Base-by-base conservation (phyloP, 306 rosid genomes). In the Parietaria judaica region DNA sequence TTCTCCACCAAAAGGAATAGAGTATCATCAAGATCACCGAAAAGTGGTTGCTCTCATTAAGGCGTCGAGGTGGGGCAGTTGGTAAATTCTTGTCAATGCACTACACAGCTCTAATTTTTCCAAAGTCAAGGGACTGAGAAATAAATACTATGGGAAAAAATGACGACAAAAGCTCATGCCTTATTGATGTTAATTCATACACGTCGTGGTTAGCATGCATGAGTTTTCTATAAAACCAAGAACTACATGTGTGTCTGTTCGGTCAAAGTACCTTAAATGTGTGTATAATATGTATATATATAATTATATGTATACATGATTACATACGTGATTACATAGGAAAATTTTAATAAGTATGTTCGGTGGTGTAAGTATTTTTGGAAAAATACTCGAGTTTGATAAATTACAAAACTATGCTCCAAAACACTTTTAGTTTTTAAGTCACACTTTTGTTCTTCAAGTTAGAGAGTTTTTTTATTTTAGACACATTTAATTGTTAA, bases 51-150 rank as follows among this genome's bases (percentile, higher is more conserved):
- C 45, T 51, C 56, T 69, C 54, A 51, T 46, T 13, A 46, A 46
- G 8, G 39, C 6, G 54, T 59, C 61, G 9, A 60, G 53, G 73
- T 61, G 49, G 66, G 66, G 36, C 66, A 52, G 38, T 53, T 35
- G 16, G 36, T n/a, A 41, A 23, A 3, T 14, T 11, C 11, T 16
- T 31, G 11, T 8, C 35, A 63, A 63, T 34, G 47, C 35, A 49
- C 17, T 8, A 11, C 13, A 8, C 36, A 36, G 57, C 57, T 23
- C 17, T 41, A 46, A 31, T 11, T 31, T 6, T 46, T 44, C 52
- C 45, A 37, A 37, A 47, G 61, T 57, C 23, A 60, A 60, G 10
- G 3, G 43, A 1, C 14, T 16, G 10, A 54, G 14, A 54, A 16
- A 54, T 17, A 54, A 54, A 58, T 10, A 55, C 13, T 34, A 10